Evolutionary conservation across 139 green algal genomes (phyloP).

Genomic region (Chlamydomonas incerta): DNA sequence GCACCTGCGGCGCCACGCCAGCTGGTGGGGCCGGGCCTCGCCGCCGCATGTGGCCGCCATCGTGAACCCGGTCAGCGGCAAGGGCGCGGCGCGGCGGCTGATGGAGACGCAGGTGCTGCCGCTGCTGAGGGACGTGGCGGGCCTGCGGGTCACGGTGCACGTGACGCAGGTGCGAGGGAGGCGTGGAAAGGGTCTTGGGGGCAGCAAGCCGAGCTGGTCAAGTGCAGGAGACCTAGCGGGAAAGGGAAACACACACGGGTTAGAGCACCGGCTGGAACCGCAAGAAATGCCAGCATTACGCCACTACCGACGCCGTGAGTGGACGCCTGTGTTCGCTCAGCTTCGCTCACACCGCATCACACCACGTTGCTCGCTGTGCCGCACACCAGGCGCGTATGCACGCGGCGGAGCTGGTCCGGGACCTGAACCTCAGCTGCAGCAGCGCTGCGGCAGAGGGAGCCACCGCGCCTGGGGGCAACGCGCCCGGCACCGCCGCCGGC

Average conservation of each 20-base stretch:
- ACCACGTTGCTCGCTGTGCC: too few species aligned
- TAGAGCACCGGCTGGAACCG: too few species aligned
- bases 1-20: conserved; percentile 15
- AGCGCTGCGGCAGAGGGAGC: not conserved
- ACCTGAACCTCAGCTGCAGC: conserved; percentile 32
- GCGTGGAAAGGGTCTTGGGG: too few species aligned
- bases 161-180: not conserved
- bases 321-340: too few species aligned
- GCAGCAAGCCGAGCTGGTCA: too few species aligned
- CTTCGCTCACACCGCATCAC: too few species aligned
- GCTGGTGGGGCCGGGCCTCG: conserved; percentile 35
- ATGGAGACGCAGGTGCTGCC: conserved; percentile 56
- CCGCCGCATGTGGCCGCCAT: conserved; percentile 62
- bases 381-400: conserved; percentile 38
- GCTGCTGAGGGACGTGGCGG: conserved; percentile 70
- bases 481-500: too few species aligned
- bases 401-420: conserved; percentile 60
- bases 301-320: too few species aligned
- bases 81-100: conserved; percentile 50
- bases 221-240: too few species aligned
- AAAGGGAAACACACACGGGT: too few species aligned
- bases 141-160: conserved; percentile 53
- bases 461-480: too few species aligned
- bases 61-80: conserved; percentile 76
- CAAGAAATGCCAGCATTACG: too few species aligned